These are phyloP conservation scores for Cladochytrium replicatum DNA, from an alignment of 192 early-diverging fungal genomes.

Conservation along the genomic window DNA sequence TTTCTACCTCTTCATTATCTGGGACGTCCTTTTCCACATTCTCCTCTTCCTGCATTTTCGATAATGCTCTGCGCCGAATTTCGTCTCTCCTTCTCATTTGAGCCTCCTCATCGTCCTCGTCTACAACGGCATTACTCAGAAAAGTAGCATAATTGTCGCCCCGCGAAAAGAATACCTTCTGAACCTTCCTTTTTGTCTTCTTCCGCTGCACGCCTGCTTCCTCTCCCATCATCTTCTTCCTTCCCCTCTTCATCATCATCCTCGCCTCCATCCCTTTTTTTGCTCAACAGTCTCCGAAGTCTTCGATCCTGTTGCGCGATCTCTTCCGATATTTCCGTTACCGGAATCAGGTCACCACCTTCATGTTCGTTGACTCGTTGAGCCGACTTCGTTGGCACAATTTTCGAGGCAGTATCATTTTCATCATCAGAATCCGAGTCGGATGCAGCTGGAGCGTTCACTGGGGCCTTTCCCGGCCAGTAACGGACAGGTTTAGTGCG, in stretches of 20 bases:
- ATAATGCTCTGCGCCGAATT: constrained; percentile 12
- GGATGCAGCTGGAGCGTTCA: background rate
- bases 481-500: constrained; percentile 30
- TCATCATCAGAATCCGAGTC: constrained; percentile 19
- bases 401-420: constrained; percentile 3
- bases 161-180: too few relatives aligned
- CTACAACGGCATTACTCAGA: constrained; percentile 24
- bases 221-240: constrained; percentile 8
- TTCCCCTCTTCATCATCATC: constrained; percentile 6
- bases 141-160: too few relatives aligned
- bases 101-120: constrained; percentile 39
- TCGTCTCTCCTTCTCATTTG: constrained; percentile 23
- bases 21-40: too few relatives aligned
- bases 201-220: constrained; percentile 3
- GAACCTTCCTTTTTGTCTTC: too few relatives aligned
- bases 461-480: constrained; percentile 34
- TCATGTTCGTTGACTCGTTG: too few relatives aligned
- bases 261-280: background rate
- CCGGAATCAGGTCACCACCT: too few relatives aligned
- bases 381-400: too few relatives aligned
- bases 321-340: too few relatives aligned
- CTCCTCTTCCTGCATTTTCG: constrained; percentile 26
- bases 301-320: constrained; percentile 7
- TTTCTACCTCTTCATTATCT: too few relatives aligned
- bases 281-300: constrained; percentile 10